These are phyloP conservation scores for Butyriboletus loyo DNA, from an alignment of 768 basidiomycete species.

Conservation along the genomic window DNA sequence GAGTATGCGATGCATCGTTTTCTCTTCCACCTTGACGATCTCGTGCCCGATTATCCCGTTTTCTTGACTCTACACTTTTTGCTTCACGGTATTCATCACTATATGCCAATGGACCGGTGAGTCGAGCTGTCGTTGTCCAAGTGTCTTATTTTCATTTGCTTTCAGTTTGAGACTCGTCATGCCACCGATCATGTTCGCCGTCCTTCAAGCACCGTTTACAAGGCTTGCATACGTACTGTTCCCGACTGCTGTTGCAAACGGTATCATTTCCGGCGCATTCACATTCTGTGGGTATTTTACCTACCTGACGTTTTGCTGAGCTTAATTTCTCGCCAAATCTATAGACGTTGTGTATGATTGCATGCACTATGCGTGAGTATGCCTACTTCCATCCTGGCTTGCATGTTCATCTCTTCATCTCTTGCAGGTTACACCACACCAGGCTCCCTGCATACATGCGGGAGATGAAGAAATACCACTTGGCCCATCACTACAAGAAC, in stretches of 20 bases:
- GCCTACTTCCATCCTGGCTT: background rate
- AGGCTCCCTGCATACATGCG: slow-evolving; percentile 80
- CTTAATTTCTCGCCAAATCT: slow-evolving; percentile 4
- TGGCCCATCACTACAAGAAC: slow-evolving; percentile 98
- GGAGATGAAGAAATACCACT: slow-evolving; percentile 96
- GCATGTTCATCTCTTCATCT: slow-evolving; percentile 7
- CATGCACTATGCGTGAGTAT: slow-evolving; percentile 86
- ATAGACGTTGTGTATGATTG: slow-evolving; percentile 80
- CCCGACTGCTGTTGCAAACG: slow-evolving; percentile 83
- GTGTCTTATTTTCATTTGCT: background rate
- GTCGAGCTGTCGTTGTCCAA: slow-evolving; percentile 16
- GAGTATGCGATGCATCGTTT: slow-evolving; percentile 95
- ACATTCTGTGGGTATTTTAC: slow-evolving; percentile 57
- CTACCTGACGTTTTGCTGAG: background rate
- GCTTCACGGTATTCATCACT: slow-evolving; percentile 96
- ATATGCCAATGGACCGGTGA: slow-evolving; percentile 92
- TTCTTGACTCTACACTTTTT: slow-evolving; percentile 88
- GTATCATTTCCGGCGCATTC: slow-evolving; percentile 79
- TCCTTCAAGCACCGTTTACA: slow-evolving; percentile 83
- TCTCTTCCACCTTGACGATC: slow-evolving; percentile 91
- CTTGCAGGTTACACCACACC: slow-evolving; percentile 73
- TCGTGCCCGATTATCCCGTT: slow-evolving; percentile 77
- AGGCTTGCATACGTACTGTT: slow-evolving; percentile 78
- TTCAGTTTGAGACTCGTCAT: slow-evolving; percentile 87
- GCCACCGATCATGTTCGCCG: slow-evolving; percentile 83